Percentiles rank a stretch among this genome's conserved stretches.
Evolutionary conservation across 148 eudicot genomes (phyloP).

Genomic region (Agrostemma githago): DNA sequence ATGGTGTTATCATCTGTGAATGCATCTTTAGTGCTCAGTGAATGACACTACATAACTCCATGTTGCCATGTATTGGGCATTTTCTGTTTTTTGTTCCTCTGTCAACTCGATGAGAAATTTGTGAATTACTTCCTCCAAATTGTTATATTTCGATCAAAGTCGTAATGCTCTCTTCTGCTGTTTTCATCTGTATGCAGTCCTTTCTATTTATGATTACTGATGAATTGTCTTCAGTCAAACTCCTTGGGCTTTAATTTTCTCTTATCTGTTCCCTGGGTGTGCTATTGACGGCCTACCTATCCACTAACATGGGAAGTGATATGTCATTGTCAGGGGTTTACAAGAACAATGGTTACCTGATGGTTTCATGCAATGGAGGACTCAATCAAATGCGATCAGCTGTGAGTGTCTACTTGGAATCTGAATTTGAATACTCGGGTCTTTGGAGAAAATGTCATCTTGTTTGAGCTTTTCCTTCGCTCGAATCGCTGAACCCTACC

Average conservation of each 20-base stretch:
- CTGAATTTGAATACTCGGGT: background rate
- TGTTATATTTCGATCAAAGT: no score
- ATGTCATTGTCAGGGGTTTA: conserved; percentile 61
- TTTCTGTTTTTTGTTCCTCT: conserved; percentile 13
- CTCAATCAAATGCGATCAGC: conserved; percentile 99
- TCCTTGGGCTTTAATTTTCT: background rate
- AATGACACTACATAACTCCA: background rate
- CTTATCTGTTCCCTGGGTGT: background rate
- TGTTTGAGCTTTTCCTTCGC: background rate
- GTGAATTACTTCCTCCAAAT: background rate
- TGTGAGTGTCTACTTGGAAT: conserved; percentile 42
- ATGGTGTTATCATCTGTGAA: background rate
- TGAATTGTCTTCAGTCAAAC: background rate
- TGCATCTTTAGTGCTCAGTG: conserved; percentile 7
- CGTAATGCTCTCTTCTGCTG: no score
- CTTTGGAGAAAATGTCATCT: conserved; percentile 6
- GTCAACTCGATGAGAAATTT: background rate
- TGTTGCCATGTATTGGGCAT: background rate
- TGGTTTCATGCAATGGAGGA: conserved; percentile 99
- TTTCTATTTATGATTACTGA: background rate
- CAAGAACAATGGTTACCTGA: conserved; percentile 88
- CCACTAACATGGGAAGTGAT: conserved; percentile 11
- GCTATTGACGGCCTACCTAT: conserved; percentile 2
- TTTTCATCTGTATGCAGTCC: background rate
- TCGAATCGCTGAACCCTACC: background rate